Base-by-base conservation (phyloP, 2,329 filamentous ascomycete genomes). In the Aureobasidium sp. region DNA sequence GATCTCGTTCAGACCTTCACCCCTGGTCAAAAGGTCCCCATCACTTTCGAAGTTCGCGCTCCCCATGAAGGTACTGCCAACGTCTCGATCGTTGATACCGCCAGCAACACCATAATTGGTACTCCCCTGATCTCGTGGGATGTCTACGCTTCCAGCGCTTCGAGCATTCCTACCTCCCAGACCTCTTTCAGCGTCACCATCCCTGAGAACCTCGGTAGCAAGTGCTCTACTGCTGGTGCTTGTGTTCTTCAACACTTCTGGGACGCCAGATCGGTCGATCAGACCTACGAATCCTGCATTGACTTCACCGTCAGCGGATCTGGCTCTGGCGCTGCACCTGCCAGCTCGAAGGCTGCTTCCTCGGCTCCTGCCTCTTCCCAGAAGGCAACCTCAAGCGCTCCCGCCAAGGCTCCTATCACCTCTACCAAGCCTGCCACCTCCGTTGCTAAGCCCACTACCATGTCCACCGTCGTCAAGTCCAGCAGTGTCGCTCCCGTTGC, bases 161-260 rank as follows among this genome's bases (percentile, higher is more conserved):
- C 71, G 2, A 71, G 75, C 16, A 75, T 79, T 61, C 72, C 75
- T 1, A 68, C 69, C 11, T 73, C 78, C 63, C 74, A 83, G 71
- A 78, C 75, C 61, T 71, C 71, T 50, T 84, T 84, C 73, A 73
- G 72, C 65, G 73, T 85, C 69, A 83, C 78, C 59, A 81, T 85
- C 67, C 83, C 82, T 5, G 67, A 68, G 39, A 75, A 80, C 66
- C 71, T 83, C 48, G 75, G 74, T 61, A 69, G 67, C 63, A 69
- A 78, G 65, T 82, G 80, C 67, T 69, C 76, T 41, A 76, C 71
- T 10, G 76, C 78, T 25, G 83, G 83, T 45, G 72, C 73, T 62
- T 81, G 81, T 67, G 81, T 82, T 3, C 76, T 86, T 48, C 84
- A 86, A 72, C 86, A 83, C 83, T 85, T 77, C 72, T 86, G 84